phyloP scores from a whole-genome alignment of 2,329 filamentous ascomycete species.

The Stagonosporopsis rhizophila region DNA sequence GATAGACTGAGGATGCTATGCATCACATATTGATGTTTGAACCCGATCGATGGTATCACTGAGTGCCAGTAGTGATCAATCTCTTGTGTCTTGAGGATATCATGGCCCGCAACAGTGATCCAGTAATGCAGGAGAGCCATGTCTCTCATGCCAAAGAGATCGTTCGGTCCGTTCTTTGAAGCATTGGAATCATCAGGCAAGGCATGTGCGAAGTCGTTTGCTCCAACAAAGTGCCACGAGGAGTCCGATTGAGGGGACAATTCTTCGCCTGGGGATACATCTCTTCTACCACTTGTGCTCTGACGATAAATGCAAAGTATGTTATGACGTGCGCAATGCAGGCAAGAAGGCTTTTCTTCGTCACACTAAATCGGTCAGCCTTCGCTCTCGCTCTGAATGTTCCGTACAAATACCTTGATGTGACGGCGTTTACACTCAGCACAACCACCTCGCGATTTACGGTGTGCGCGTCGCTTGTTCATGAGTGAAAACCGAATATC shows the following conservation, averaged over 20 bases:
- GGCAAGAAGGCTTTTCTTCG: slow-evolving; percentile 24
- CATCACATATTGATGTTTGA: slow-evolving; percentile 24
- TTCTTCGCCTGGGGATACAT: background rate
- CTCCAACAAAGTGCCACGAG: background rate
- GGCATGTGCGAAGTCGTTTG: background rate
- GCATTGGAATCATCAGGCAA: background rate
- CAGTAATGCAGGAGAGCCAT: slow-evolving; percentile 31
- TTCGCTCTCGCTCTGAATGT: background rate
- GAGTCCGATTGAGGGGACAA: background rate
- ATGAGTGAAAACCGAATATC: background rate
- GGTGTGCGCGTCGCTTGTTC: slow-evolving; percentile 20
- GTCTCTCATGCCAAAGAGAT: slow-evolving; percentile 21
- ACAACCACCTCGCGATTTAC: slow-evolving; percentile 26
- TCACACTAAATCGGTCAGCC: slow-evolving; percentile 18
- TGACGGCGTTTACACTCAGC: slow-evolving; percentile 24
- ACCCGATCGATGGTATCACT: slow-evolving; percentile 22
- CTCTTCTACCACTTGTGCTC: background rate
- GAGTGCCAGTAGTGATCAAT: slow-evolving; percentile 23
- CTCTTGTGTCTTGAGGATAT: slow-evolving; percentile 12
- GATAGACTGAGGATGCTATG: slow-evolving; percentile 27
- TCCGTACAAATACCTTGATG: slow-evolving; percentile 15
- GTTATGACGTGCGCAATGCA: slow-evolving; percentile 22
- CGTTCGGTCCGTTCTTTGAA: background rate
- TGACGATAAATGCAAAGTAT: slow-evolving; percentile 16
- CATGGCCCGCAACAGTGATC: slow-evolving; percentile 22